Evolutionary conservation across 75 land plant genomes (phyloP), one percentile per base, ranked within the genome.

Genomic region (Cunninghamia lanceolata): DNA sequence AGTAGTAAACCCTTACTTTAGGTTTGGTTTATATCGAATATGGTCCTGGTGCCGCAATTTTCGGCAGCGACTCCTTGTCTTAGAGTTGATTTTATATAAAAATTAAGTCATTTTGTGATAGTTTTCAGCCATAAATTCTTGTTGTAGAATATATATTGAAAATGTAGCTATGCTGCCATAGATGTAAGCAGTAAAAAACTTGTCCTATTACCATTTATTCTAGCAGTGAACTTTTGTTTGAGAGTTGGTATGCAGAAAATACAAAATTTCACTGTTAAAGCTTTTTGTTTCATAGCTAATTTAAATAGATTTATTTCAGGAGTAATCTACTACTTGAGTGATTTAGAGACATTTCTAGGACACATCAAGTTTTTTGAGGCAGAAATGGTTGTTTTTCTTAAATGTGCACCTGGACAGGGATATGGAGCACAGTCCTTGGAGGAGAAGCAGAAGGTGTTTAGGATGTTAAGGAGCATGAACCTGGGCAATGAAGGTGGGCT

Each of bases 391-490:
- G 75, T 73, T 73, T 34, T 34, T 73, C 36, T 34, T 73, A 73
- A 73, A 10, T 73, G 75, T 34, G 38, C 35, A 14, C 10, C 16
- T 73, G 36, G 75, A 73, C 15, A 80, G 82, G 82, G 92, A 68
- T 84, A 91, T 90, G 92, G 91, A 25, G 84, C 89, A 30, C 91
- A 90, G 75, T 86, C 88, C 21, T n/a, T 89, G 81, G 92, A 91
- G 71, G 92, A 91, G 73, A 91, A 90, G 75, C 91, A 91, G 88
- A 91, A 91, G 86, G 34, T 91, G 84, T 91, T 87, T 84, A 85
- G 88, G 66, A 82, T 91, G 84, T 84, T 91, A 66, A 91, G 85
- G 87, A 90, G 88, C 50, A 89, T 91, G 71, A 90, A 91, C 74
- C 84, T 88, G 52, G 91, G 91, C 4, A 77, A 75, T 32, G 92